phyloP scores from a whole-genome alignment of 2,329 filamentous ascomycete species.

The Neoarthrinium moseri region DNA sequence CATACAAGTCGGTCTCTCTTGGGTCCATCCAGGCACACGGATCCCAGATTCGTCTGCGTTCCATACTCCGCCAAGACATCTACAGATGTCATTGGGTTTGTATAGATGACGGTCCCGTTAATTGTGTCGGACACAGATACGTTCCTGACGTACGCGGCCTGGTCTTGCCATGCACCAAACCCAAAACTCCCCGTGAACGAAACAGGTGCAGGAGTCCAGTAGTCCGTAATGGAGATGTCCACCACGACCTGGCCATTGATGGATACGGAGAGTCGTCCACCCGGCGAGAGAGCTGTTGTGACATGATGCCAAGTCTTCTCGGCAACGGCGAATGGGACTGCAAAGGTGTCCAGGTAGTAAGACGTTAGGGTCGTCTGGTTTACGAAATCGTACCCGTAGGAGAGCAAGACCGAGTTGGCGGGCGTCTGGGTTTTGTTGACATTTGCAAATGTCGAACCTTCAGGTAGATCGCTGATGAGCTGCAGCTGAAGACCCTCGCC shows the following conservation, averaged over 20 bases:
- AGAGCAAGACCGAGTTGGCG: constrained; percentile 32
- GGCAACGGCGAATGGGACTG: constrained; percentile 22
- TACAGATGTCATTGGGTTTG: constrained; percentile 23
- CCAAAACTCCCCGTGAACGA: constrained; percentile 32
- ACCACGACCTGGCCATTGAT: constrained; percentile 22
- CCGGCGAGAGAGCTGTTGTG: constrained; percentile 27
- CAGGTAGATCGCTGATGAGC: constrained; percentile 22
- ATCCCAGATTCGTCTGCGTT: constrained; percentile 28
- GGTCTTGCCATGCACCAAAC: constrained; percentile 39
- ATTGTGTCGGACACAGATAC: constrained; percentile 23
- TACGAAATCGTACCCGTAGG: constrained; percentile 31
- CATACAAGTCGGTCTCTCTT: constrained; percentile 41
- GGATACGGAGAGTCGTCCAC: constrained; percentile 24
- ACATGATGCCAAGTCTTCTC: constrained; percentile 36
- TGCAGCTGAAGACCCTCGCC: constrained; percentile 17
- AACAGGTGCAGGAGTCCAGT: constrained; percentile 10
- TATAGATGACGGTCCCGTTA: constrained; percentile 31
- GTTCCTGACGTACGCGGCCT: constrained; percentile 33
- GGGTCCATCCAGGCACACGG: constrained; percentile 38
- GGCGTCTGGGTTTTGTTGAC: constrained; percentile 31
- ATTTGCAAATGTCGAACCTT: constrained; percentile 27
- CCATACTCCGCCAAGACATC: constrained; percentile 35
- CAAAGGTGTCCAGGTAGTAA: constrained; percentile 23
- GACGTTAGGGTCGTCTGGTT: constrained; percentile 33
- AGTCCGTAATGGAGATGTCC: constrained; percentile 12